Conservation (phyloP, 2,329 filamentous ascomycete species). For the Amphichorda felina region DNA sequence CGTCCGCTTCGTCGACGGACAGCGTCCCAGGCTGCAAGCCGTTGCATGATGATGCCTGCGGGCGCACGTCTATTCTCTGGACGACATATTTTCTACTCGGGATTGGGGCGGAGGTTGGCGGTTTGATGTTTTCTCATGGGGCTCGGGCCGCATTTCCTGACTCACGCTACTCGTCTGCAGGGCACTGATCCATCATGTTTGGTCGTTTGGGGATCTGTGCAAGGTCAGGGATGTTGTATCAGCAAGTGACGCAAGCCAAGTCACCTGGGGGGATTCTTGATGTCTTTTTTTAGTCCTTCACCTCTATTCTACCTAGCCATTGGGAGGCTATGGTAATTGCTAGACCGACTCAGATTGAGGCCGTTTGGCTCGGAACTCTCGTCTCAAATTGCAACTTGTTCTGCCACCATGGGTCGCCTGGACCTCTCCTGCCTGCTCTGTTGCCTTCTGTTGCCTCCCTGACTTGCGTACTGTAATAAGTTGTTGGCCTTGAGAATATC, state of each 20-base stretch:
- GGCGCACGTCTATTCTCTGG: background rate
- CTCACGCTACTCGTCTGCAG: background rate
- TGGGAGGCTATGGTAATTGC: background rate
- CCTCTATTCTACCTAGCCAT: background rate
- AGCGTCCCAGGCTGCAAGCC: slow-evolving; percentile 22
- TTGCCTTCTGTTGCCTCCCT: too few species aligned
- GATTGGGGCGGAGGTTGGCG: too few species aligned
- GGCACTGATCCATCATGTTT: too few species aligned
- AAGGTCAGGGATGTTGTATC: background rate
- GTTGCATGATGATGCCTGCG: slow-evolving; percentile 19
- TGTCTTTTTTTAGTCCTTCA: slow-evolving; percentile 1
- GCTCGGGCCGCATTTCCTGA: too few species aligned
- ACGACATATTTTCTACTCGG: background rate
- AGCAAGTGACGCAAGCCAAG: slow-evolving; percentile 1
- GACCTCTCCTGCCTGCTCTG: too few species aligned
- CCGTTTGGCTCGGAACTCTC: background rate
- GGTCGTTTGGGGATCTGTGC: too few species aligned
- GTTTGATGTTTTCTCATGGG: background rate
- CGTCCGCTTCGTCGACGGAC: slow-evolving; percentile 29
- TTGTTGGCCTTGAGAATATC: too few species aligned
- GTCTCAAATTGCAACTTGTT: background rate
- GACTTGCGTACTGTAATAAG: too few species aligned
- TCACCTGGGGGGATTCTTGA: background rate
- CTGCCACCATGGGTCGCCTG: too few species aligned
- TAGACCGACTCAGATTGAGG: background rate